Conservation (phyloP, 2,329 filamentous ascomycete genomes). For the Paracorniculantispora psalliotae region DNA sequence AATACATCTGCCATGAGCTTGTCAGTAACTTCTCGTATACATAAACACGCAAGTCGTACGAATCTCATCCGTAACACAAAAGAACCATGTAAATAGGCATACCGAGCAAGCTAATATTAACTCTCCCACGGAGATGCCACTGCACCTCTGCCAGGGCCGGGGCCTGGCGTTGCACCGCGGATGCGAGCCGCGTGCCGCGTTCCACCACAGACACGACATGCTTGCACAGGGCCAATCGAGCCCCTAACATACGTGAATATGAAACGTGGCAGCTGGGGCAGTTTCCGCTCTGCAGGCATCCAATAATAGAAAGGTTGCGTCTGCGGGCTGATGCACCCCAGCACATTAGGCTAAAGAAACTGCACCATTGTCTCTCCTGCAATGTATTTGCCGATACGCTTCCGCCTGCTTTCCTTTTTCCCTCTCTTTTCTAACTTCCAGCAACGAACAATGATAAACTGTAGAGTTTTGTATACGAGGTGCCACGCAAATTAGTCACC, state of each 20-base stretch:
- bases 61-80: not conserved
- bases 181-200: conserved; percentile 7
- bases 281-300: not conserved
- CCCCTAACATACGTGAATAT: not conserved
- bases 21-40: too few species aligned
- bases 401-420: not conserved
- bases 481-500: conserved; percentile 6
- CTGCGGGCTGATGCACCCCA: not conserved
- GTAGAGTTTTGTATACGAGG: not conserved
- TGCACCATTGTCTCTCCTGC: not conserved
- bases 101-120: not conserved
- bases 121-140: not conserved
- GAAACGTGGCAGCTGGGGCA: conserved; percentile 8
- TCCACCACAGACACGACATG: conserved; percentile 11
- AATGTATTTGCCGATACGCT: not conserved
- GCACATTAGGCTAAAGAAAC: not conserved
- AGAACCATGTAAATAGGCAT: not conserved
- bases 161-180: not conserved
- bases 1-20: not conserved
- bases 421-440: too few species aligned
- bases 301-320: not conserved
- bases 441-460: not conserved
- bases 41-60: not conserved
- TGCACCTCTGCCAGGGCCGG: not conserved
- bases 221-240: not conserved